Evolutionary conservation across 2,329 filamentous ascomycete species (phyloP).

Genomic region (Fusarium tupiense): DNA sequence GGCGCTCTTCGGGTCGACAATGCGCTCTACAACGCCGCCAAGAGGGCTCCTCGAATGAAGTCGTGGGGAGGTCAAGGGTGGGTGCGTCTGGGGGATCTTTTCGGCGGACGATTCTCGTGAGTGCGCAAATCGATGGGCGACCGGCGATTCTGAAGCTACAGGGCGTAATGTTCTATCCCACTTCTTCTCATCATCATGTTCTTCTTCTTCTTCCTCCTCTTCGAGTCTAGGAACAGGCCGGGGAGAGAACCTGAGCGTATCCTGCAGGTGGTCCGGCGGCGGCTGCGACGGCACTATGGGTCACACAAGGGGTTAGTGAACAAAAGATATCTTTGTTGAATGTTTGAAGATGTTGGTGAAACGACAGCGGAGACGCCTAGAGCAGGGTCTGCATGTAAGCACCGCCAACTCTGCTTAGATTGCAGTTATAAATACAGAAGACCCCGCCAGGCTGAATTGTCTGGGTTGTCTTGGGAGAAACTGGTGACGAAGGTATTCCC

Average conservation of each 20-base stretch:
- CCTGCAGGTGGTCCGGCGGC: slow-evolving; percentile 64
- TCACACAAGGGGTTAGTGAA: slow-evolving; percentile 42
- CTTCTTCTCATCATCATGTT: slow-evolving; percentile 59
- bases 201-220: slow-evolving; percentile 58
- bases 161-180: slow-evolving; percentile 65
- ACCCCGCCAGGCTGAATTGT: not conserved
- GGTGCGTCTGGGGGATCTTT: slow-evolving; percentile 53
- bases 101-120: slow-evolving; percentile 69
- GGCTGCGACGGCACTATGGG: slow-evolving; percentile 67
- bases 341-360: slow-evolving; percentile 34
- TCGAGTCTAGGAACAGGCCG: slow-evolving; percentile 62
- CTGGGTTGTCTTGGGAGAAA: not conserved
- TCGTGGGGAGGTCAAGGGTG: slow-evolving; percentile 50
- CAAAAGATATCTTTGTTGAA: slow-evolving; percentile 24
- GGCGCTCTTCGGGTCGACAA: slow-evolving; percentile 64
- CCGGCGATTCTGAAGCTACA: slow-evolving; percentile 53
- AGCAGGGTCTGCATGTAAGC: slow-evolving; percentile 18
- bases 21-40: slow-evolving; percentile 59
- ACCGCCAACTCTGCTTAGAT: not conserved
- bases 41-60: slow-evolving; percentile 55
- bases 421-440: not conserved
- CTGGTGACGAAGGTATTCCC: slow-evolving; percentile 40
- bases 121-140: slow-evolving; percentile 55
- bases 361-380: slow-evolving; percentile 25
- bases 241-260: slow-evolving; percentile 62